These are phyloP conservation scores for Stellera chamaejasme DNA, from an alignment of 345 rosid species.

Conservation along the genomic window DNA sequence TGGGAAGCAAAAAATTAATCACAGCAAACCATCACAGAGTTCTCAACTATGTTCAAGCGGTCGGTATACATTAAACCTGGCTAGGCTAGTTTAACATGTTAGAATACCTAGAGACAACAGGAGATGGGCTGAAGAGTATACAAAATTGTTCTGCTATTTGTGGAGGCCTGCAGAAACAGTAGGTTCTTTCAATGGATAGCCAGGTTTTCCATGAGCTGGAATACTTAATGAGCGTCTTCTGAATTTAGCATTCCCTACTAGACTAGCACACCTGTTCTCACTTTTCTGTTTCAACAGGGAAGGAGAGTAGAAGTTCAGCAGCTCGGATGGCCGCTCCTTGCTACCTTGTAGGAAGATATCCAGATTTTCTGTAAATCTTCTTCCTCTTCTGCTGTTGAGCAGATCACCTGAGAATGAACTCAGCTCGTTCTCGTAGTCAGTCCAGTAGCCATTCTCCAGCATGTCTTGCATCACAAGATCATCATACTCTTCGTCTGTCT, in stretches of 20 bases:
- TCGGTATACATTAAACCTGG: too few relatives aligned
- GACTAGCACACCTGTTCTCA: constrained; percentile 18
- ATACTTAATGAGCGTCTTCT: constrained; percentile 75
- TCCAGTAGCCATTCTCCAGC: constrained; percentile 48
- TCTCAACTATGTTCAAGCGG: too few relatives aligned
- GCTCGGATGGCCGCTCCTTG: constrained; percentile 34
- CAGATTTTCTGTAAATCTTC: constrained; percentile 48
- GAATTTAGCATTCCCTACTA: constrained; percentile 27
- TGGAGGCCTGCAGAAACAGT: constrained; percentile 37
- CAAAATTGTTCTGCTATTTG: constrained; percentile 17
- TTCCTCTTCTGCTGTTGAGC: constrained; percentile 18
- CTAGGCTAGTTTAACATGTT: too few relatives aligned
- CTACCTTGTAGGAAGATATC: constrained; percentile 40
- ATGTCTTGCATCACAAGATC: constrained; percentile 89
- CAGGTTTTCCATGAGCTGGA: constrained; percentile 48
- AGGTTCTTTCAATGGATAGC: constrained; percentile 27
- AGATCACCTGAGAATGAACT: constrained; percentile 11
- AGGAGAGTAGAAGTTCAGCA: constrained; percentile 25
- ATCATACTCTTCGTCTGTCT: constrained; percentile 93
- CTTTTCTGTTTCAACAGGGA: constrained; percentile 28
- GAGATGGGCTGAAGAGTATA: neutral
- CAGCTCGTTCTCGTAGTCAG: constrained; percentile 46
- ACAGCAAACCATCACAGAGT: too few relatives aligned
- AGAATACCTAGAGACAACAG: neutral
- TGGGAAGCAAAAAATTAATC: too few relatives aligned